These are phyloP conservation scores for Leucoagaricus sp. DNA, from an alignment of 1,284 basidiomycete species.

Conservation along the genomic window DNA sequence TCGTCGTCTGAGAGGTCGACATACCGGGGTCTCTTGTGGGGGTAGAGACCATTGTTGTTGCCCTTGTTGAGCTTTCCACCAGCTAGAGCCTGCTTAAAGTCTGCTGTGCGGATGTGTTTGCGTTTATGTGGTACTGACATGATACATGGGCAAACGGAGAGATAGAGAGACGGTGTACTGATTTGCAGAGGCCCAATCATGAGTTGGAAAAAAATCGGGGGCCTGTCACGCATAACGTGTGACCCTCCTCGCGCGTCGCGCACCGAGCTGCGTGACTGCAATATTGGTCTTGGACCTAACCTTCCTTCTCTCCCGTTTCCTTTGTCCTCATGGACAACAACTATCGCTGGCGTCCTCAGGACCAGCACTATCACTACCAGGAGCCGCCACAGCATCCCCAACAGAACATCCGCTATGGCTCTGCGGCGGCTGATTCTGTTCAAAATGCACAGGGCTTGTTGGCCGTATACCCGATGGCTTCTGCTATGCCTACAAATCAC, in stretches of 20 bases:
- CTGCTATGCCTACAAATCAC: constrained; percentile 68
- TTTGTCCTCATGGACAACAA: constrained; percentile 27
- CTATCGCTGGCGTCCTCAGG: constrained; percentile 29
- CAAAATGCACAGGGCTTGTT: constrained; percentile 65
- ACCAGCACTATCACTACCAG: constrained; percentile 20
- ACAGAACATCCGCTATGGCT: constrained; percentile 18
- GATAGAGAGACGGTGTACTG: background rate
- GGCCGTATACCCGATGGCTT: constrained; percentile 66
- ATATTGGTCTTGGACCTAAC: constrained; percentile 12
- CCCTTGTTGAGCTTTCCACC: constrained; percentile 22
- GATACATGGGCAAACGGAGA: constrained; percentile 7
- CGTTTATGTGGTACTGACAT: constrained; percentile 15
- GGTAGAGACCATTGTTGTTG: constrained; percentile 19
- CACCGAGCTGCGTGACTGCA: constrained; percentile 21
- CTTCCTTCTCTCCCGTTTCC: constrained; percentile 7
- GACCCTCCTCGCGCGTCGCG: constrained; percentile 22
- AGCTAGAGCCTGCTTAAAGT: constrained; percentile 10
- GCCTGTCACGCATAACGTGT: constrained; percentile 19
- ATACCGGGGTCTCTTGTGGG: constrained; percentile 28
- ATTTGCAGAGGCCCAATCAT: background rate
- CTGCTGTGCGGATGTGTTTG: constrained; percentile 10
- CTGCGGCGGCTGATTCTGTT: constrained; percentile 41
- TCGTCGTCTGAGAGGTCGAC: constrained; percentile 40
- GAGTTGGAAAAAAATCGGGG: constrained; percentile 5
- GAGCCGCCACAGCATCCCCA: constrained; percentile 18